Percentiles rank a stretch among this genome's conserved stretches.
Evolutionary conservation across 129 eudicot species (phyloP).

Genomic region (Dittrichia graveolens): DNA sequence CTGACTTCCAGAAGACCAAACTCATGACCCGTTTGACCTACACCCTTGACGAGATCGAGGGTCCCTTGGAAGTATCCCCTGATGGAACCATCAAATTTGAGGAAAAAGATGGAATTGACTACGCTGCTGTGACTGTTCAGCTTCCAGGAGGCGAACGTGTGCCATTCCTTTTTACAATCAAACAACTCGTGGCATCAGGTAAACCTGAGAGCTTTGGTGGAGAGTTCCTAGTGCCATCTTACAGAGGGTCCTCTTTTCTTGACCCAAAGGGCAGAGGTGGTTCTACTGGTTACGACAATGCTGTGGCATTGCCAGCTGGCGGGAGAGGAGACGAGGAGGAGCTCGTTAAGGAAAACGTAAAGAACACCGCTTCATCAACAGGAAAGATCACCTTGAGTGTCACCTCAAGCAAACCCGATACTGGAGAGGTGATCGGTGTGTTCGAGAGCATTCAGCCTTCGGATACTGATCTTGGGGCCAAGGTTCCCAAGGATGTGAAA

Average conservation of each 20-base stretch:
- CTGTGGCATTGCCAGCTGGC: conserved; percentile 96
- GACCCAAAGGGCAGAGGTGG: conserved; percentile 99
- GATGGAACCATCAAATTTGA: conserved; percentile 83
- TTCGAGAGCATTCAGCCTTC: conserved; percentile 96
- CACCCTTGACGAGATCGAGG: conserved; percentile 94
- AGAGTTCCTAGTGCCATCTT: conserved; percentile 81
- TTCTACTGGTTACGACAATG: conserved; percentile 90
- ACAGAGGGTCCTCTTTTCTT: conserved; percentile 91
- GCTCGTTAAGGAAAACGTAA: conserved; percentile 73
- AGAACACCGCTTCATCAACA: conserved; percentile 61
- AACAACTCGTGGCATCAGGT: conserved; percentile 82
- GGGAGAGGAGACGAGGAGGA: conserved; percentile 99
- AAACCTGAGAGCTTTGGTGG: conserved; percentile 77
- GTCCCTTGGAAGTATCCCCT: conserved; percentile 72
- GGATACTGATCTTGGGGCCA: conserved; percentile 91
- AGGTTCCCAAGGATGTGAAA: conserved; percentile 88
- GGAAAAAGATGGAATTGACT: conserved; percentile 94
- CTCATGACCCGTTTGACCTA: conserved; percentile 96
- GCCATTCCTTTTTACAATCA: conserved; percentile 85
- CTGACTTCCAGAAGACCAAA: conserved; percentile 88
- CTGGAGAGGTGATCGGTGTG: conserved; percentile 90
- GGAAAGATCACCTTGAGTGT: conserved; percentile 85
- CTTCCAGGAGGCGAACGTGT: conserved; percentile 97
- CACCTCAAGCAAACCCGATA: conserved; percentile 75
- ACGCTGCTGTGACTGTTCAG: conserved; percentile 94